A percentile compares a stretch with the other conserved stretches of the same genome.
These are phyloP conservation scores for Pythium aphanidermatum DNA, from an alignment of 352 stramenopile genomes.

Conservation along the genomic window DNA sequence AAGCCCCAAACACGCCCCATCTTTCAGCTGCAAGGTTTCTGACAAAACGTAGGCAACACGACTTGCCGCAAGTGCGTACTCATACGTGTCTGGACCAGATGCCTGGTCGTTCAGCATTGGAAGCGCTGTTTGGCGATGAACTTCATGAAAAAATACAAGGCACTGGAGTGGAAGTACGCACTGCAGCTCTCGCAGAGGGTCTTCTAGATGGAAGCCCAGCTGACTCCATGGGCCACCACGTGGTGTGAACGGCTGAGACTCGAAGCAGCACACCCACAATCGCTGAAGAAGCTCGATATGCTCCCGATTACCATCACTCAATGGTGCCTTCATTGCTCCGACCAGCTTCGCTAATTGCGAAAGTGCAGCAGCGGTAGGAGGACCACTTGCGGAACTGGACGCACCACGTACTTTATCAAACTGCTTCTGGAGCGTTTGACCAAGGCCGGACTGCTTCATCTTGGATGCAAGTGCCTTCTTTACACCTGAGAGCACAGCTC, in stretches of 20 bases:
- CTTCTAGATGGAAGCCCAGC: conserved; percentile 58
- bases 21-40: conserved; percentile 67
- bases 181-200: conserved; percentile 66
- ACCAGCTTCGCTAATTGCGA: conserved; percentile 65
- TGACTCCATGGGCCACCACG: conserved; percentile 44
- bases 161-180: conserved; percentile 69
- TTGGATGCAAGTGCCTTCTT: conserved; percentile 80
- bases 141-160: conserved; percentile 77
- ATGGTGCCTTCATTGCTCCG: conserved; percentile 48
- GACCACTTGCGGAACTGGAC: conserved; percentile 20
- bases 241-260: conserved; percentile 48
- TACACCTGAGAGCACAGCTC: conserved; percentile 57
- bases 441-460: conserved; percentile 67
- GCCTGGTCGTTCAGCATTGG: conserved; percentile 64
- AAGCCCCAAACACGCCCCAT: conserved; percentile 61
- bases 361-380: conserved; percentile 52
- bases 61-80: conserved; percentile 49
- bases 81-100: conserved; percentile 36
- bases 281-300: conserved; percentile 62
- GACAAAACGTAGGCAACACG: conserved; percentile 53
- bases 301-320: conserved; percentile 55
- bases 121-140: conserved; percentile 52
- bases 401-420: conserved; percentile 63
- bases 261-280: conserved; percentile 68
- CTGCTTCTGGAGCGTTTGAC: conserved; percentile 68